These are phyloP conservation scores for Chlamydomonas incerta DNA, from an alignment of 139 green algal genomes.

Conservation along the genomic window DNA sequence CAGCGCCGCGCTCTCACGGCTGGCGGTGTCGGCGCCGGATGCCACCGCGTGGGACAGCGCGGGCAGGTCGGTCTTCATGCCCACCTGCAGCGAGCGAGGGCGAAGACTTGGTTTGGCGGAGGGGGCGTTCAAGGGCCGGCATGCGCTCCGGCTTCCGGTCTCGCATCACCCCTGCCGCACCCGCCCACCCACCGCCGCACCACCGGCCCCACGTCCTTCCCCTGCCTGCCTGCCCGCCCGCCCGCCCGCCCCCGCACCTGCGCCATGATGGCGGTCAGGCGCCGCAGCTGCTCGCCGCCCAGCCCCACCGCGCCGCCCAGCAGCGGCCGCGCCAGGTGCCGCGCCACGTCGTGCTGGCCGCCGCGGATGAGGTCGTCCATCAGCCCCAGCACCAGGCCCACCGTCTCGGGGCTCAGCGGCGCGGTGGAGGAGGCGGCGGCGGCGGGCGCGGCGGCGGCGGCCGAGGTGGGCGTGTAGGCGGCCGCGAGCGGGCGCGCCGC, in stretches of 20 bases:
- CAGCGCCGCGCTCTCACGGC: conserved; percentile 1
- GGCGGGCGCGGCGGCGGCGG: neutral
- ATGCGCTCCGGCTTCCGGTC: no score
- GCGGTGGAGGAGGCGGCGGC: neutral
- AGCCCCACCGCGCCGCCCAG: neutral
- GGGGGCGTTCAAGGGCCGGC: no score
- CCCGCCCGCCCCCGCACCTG: neutral
- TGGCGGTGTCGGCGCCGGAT: conserved; percentile 1
- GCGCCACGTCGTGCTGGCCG: conserved; percentile 30
- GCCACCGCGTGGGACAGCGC: conserved; percentile 18
- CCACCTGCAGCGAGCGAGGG: neutral
- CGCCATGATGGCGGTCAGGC: neutral
- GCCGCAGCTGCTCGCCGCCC: conserved; percentile 9
- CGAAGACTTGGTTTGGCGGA: neutral
- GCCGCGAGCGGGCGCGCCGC: neutral
- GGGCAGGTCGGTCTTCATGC: conserved; percentile 39
- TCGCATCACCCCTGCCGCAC: no score
- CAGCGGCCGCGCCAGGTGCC: conserved; percentile 34
- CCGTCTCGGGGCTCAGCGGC: neutral
- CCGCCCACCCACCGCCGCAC: neutral
- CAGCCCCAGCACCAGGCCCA: conserved; percentile 44
- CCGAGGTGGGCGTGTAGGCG: neutral
- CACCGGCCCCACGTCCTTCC: neutral
- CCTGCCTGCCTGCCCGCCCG: neutral
- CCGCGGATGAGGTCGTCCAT: conserved; percentile 9